phyloP scores from a whole-genome alignment of 2,329 filamentous ascomycete species.

The Aspergillus aculeatinus region DNA sequence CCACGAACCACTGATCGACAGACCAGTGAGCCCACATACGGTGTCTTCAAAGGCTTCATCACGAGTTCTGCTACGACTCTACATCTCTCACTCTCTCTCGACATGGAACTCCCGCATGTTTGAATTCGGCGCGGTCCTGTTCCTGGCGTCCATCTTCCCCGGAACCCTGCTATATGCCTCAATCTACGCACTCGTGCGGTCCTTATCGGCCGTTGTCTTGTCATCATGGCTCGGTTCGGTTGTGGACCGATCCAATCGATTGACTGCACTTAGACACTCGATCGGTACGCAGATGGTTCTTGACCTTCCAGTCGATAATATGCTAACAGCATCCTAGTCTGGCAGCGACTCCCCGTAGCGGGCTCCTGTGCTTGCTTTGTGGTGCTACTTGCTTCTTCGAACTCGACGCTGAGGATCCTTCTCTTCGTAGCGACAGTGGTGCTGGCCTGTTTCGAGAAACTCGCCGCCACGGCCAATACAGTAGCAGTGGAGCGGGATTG shows the following conservation, averaged over 20 bases:
- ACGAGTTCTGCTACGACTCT: conserved; percentile 41
- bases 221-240: conserved; percentile 58
- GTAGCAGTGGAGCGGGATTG: conserved; percentile 72
- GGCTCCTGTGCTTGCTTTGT: conserved; percentile 51
- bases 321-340: conserved; percentile 22
- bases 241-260: conserved; percentile 58
- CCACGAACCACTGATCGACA: not conserved
- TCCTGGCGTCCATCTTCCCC: conserved; percentile 56
- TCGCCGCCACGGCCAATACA: conserved; percentile 63
- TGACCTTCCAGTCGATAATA: not conserved
- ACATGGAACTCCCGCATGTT: conserved; percentile 66
- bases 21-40: not conserved
- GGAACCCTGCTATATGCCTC: conserved; percentile 65
- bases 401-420: conserved; percentile 12
- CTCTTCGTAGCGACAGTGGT: conserved; percentile 44
- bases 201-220: conserved; percentile 57
- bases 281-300: conserved; percentile 35
- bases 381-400: conserved; percentile 24
- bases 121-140: conserved; percentile 63
- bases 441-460: conserved; percentile 68
- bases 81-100: conserved; percentile 61
- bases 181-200: conserved; percentile 65
- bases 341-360: conserved; percentile 45
- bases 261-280: conserved; percentile 53
- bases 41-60: not conserved